These are phyloP conservation scores for Stygiomarasmius scandens DNA, from an alignment of 1,284 basidiomycete genomes.

Conservation along the genomic window DNA sequence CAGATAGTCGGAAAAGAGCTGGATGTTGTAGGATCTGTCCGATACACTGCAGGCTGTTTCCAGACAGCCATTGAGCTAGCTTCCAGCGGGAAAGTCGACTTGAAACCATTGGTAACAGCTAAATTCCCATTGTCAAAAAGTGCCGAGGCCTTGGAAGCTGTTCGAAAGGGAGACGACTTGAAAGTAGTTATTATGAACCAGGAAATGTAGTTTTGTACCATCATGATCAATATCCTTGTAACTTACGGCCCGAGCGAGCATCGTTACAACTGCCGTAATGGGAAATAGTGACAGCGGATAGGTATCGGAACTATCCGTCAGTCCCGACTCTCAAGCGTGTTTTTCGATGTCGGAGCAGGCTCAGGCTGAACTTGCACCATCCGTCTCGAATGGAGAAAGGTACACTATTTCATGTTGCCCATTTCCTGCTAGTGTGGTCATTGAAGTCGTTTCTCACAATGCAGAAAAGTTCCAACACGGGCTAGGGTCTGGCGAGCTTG, in stretches of 20 bases:
- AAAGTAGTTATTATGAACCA: constrained; percentile 25
- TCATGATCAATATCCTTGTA: background rate
- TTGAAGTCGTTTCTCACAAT: background rate
- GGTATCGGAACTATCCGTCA: background rate
- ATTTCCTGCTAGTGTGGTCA: too few species aligned
- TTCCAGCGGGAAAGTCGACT: constrained; percentile 17
- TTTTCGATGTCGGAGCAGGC: constrained; percentile 4
- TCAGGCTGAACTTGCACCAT: background rate
- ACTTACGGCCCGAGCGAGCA: too few species aligned
- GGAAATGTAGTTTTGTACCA: constrained; percentile 7
- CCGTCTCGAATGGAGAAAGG: background rate
- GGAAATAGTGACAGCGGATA: background rate
- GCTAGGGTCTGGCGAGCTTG: constrained; percentile 22
- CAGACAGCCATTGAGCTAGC: constrained; percentile 22
- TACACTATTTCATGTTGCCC: background rate
- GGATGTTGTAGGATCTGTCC: constrained; percentile 21
- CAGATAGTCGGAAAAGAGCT: constrained; percentile 22
- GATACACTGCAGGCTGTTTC: constrained; percentile 24
- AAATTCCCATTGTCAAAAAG: constrained; percentile 19
- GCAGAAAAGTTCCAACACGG: constrained; percentile 6
- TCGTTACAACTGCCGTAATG: background rate
- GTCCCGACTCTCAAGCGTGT: background rate
- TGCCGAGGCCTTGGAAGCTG: constrained; percentile 22
- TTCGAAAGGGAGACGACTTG: constrained; percentile 21
- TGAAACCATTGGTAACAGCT: constrained; percentile 21